Conservation (phyloP, 73 alveolate genomes). For the Tetrahymena thermophila region DNA sequence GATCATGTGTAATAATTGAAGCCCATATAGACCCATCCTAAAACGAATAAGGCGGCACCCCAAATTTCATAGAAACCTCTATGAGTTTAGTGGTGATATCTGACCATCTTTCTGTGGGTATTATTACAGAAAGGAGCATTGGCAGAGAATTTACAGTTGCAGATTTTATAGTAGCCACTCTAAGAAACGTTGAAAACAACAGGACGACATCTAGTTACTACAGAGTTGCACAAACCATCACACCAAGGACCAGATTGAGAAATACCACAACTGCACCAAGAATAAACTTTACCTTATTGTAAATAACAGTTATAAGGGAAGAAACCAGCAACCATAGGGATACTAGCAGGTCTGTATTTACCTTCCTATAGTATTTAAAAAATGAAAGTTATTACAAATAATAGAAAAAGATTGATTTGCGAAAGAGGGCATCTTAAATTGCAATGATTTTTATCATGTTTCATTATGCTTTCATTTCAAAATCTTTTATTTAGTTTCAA, state of each 20-base stretch:
- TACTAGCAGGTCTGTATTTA: slow-evolving; percentile 72
- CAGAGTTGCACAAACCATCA: slow-evolving; percentile 82
- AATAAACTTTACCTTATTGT: slow-evolving; percentile 68
- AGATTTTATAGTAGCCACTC: slow-evolving; percentile 78
- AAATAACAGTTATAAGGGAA: slow-evolving; percentile 68
- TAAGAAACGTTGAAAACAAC: slow-evolving; percentile 69
- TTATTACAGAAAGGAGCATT: slow-evolving; percentile 93
- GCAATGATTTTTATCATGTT: neutral
- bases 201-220: slow-evolving; percentile 74
- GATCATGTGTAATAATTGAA: slow-evolving; percentile 69
- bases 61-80: slow-evolving; percentile 82
- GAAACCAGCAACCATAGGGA: slow-evolving; percentile 75
- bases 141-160: slow-evolving; percentile 82
- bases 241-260: slow-evolving; percentile 72
- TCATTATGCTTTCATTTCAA: neutral
- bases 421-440: neutral
- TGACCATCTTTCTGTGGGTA: slow-evolving; percentile 55
- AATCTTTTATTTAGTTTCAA: neutral
- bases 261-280: slow-evolving; percentile 82
- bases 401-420: neutral
- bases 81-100: slow-evolving; percentile 54
- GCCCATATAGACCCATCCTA: slow-evolving; percentile 65
- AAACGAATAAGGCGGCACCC: slow-evolving; percentile 58
- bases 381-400: neutral
- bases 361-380: slow-evolving; percentile 54